Evolutionary conservation across 306 rosid species (phyloP), one percentile per base, ranked within the genome.

Genomic region (Prinsepia uniflora): DNA sequence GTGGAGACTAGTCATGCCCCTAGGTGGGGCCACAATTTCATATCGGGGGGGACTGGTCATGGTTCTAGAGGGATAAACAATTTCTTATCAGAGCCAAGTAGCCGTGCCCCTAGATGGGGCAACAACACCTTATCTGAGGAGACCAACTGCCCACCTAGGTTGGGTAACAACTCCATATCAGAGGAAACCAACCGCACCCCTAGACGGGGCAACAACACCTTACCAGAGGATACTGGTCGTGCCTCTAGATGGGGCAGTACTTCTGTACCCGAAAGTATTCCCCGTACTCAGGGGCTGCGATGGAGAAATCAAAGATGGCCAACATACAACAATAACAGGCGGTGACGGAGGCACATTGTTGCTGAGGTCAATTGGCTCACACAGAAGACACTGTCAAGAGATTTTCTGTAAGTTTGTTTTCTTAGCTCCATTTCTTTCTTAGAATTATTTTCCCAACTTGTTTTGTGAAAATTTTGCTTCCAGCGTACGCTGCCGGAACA

Each of bases 271-370:
- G 84, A 76, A 63, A 78, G 79, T 52, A 42, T 41, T 24, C 71
- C 68, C 22, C 79, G 71, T 62, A 43, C 67, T n/a, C 72, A 46
- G 13, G 75, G 63, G 19, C 70, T 83, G 62, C 87, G 81, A 0
- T 86, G 90, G 95, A 88, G 89, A 69, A 81, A 81, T 79, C 84
- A 78, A 41, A 78, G 85, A 59, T 83, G 88, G 88, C 81, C 91
- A 17, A 61, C 68, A n/a, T 30, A 52, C 81, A 43, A 57, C 77
- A 44, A 85, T 57, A 70, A 54, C 80, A 80, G 64, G 53, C 72
- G 79, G 53, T 79, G 78, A 74, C 43, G 46, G 48, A 57, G 4
- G 20, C 67, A 12, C 67, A 74, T 67, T 72, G 63, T 58, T 73
- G 64, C 42, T 39, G 73, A 72, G 30, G 44, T 70, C 45, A 6